Evolutionary conservation across 495 filamentous ascomycete genomes (phyloP), one percentile per base, ranked within the genome.

Genomic region (Xylaria flabelliformis): DNA sequence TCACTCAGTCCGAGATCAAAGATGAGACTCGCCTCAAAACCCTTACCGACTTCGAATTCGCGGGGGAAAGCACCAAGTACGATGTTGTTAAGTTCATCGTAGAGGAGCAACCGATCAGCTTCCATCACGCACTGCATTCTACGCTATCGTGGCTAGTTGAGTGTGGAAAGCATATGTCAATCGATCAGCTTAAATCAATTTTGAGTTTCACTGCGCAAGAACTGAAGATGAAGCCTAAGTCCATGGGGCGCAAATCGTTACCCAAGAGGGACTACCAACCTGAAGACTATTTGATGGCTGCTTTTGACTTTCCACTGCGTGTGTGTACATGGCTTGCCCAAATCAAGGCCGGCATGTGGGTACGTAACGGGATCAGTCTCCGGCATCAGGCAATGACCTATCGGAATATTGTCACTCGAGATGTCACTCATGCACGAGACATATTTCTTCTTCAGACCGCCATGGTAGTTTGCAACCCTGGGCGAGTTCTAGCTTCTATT

Each of bases 261-360:
- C 87, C 80, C 34, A 86, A 74, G 68, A 77, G 76, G 44, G 81
- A 86, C n/a, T 85, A 85, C 70, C 78, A 78, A 0, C 83, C 88
- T 0, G 93, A 97, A 71, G 93, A 97, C 77, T 87, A 95, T 73
- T 85, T 98, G 17, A 89, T 97, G 78, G 90, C 92, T 0, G 89
- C 93, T 73, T 97, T 98, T 76, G 96, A 99, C 79, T 97, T 92
- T 77, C 95, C 96, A 4, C 85, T 99, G 7, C 87, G 96, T 46
- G 94, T 98, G 4, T 97, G 94, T 80, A 94, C 93, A 12, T 99
- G 96, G 96, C 84, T 99, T 26, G 92, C 95, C 2, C 97, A 99
- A 82, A 98, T 98, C 90, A 97, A 97, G 79, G 93, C 94, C 4
- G 92, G 93, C 19, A 96, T 98, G 92, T 99, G 96, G 96, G 97